These are phyloP conservation scores for Inga oerstediana DNA, from an alignment of 306 rosid genomes.

Conservation along the genomic window DNA sequence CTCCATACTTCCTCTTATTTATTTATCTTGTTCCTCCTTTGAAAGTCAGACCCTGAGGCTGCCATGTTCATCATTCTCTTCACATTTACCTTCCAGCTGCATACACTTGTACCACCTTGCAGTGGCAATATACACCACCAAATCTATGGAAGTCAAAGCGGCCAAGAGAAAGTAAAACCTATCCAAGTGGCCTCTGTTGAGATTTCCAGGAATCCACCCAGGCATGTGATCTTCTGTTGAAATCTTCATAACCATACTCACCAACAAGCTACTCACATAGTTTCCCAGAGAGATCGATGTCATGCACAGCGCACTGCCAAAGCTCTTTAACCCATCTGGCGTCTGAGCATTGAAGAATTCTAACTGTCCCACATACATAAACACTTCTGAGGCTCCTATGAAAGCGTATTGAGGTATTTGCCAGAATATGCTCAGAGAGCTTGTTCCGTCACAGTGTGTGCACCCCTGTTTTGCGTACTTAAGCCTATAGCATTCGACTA, in stretches of 20 bases:
- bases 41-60: constrained; percentile 48
- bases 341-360: constrained; percentile 98
- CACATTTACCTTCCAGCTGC: constrained; percentile 66
- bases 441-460: constrained; percentile 65
- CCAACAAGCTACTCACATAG: constrained; percentile 90
- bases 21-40: constrained; percentile 34
- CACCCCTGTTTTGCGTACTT: constrained; percentile 72
- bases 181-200: constrained; percentile 90
- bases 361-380: constrained; percentile 97
- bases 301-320: constrained; percentile 98
- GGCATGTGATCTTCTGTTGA: constrained; percentile 91
- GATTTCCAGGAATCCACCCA: constrained; percentile 99
- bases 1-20: constrained; percentile 62
- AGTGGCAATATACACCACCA: constrained; percentile 66
- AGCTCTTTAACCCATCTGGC: constrained; percentile 95
- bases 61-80: constrained; percentile 44
- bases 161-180: constrained; percentile 96
- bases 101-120: constrained; percentile 95
- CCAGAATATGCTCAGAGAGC: constrained; percentile 94
- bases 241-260: constrained; percentile 91
- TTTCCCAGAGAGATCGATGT: constrained; percentile 96
- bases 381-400: constrained; percentile 98
- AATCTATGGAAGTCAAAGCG: constrained; percentile 74
- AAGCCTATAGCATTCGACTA: constrained; percentile 86
- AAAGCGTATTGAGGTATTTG: constrained; percentile 93